Base-by-base conservation (phyloP, 345 rosid species). In the Lumnitzera littorea region DNA sequence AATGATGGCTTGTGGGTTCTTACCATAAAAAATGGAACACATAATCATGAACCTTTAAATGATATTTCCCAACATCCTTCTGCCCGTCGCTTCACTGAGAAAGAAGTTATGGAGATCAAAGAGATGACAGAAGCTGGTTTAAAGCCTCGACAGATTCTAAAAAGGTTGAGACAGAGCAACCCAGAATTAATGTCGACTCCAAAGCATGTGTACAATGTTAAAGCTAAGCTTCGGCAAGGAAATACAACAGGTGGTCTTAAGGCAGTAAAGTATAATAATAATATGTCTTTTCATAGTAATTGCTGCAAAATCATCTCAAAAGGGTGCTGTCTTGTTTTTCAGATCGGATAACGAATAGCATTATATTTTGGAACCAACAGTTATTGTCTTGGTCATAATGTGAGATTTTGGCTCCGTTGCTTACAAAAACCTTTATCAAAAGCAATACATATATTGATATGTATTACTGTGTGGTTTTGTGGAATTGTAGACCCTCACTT, bases 71-170 rank as follows among this genome's bases (percentile, higher is more conserved):
- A 84, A 66, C 91, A 84, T 68, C 91, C 91, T 46, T 73, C 84
- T 64, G 84, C 87, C 57, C 80, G 84, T 17, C 83, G 85, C 20
- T 82, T 84, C 69, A 67, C 81, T 0, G 91, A 82, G 70, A 74
- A 65, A 13, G 91, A 84, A 70, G 74, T 84, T 67, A 24, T 76
- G 55, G 74, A 70, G 47, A 84, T 84, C 51, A 84, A 82, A 72
- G 91, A 84, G 64, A 80, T 84, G 91, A 84, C 87, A 13, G 91
- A 84, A 48, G 85, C 85, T 50, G 87, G 91, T 66, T 46, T 84
- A 49, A 84, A 84, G 67, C 91, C 91, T 68, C 83, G 87, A 24
- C 91, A 84, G 62, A 84, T 84, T 60, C 66, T 84, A 47, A 84
- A 84, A 76, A 69, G 87, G 66, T 66, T 84, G 66, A 76, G 83